These are phyloP conservation scores for Basidioascus undulatus DNA, from an alignment of 768 basidiomycete species.

Conservation along the genomic window DNA sequence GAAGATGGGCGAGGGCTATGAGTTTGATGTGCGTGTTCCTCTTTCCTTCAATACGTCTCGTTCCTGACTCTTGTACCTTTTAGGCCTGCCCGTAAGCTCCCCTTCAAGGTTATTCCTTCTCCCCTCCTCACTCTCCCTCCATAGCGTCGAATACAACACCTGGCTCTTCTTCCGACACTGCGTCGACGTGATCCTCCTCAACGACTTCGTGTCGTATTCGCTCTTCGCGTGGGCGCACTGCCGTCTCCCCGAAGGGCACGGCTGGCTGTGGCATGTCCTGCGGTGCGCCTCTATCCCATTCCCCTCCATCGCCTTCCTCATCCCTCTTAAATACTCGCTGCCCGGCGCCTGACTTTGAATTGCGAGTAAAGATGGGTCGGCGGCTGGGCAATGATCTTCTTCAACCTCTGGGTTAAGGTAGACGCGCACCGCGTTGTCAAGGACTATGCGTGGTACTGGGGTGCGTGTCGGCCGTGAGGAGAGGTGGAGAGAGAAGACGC, in stretches of 20 bases:
- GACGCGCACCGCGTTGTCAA: slow-evolving; percentile 95
- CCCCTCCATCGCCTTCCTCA: no score
- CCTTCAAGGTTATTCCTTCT: neutral
- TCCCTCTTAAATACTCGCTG: no score
- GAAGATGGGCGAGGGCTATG: slow-evolving; percentile 88
- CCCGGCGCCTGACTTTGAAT: no score
- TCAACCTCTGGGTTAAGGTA: slow-evolving; percentile 96
- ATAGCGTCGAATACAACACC: slow-evolving; percentile 58
- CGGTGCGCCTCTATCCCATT: slow-evolving; percentile 25
- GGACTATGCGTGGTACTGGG: slow-evolving; percentile 98
- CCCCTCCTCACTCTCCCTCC: neutral
- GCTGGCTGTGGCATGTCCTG: slow-evolving; percentile 44
- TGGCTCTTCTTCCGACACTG: slow-evolving; percentile 89
- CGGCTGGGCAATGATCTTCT: slow-evolving; percentile 59
- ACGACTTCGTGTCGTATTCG: slow-evolving; percentile 83
- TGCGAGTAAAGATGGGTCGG: slow-evolving; percentile 45
- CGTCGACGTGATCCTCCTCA: slow-evolving; percentile 89
- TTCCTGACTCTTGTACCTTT: neutral
- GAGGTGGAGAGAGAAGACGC: neutral
- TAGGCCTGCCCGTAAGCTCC: no score
- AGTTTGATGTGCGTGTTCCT: slow-evolving; percentile 45
- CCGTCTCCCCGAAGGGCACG: slow-evolving; percentile 56
- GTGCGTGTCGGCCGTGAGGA: neutral
- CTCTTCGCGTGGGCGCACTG: slow-evolving; percentile 76
- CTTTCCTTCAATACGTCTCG: neutral